These are phyloP conservation scores for Colletotrichum sp. DNA, from an alignment of 2,329 filamentous ascomycete genomes.

Conservation along the genomic window DNA sequence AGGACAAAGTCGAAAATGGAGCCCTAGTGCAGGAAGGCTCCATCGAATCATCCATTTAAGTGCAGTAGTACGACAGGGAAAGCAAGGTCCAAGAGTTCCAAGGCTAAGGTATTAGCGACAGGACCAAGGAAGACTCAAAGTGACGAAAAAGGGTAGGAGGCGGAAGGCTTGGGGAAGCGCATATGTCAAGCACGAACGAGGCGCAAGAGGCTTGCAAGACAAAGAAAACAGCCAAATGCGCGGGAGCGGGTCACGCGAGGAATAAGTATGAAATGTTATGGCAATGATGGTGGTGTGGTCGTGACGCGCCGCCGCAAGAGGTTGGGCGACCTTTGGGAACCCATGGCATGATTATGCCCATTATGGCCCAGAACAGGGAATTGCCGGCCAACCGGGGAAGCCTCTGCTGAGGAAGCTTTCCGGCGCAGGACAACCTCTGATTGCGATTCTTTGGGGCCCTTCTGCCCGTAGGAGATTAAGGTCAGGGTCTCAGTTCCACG, in stretches of 20 bases:
- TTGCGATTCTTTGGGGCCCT: background rate
- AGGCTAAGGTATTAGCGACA: background rate
- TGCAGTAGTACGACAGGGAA: background rate
- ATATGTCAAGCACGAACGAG: background rate
- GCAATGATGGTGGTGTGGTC: conserved; percentile 21
- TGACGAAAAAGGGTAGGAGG: conserved; percentile 15
- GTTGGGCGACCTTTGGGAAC: conserved; percentile 20
- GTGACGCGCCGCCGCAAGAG: conserved; percentile 18
- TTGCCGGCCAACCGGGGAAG: conserved; percentile 3
- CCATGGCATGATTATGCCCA: conserved; percentile 16
- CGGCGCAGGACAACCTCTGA: conserved; percentile 5
- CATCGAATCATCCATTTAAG: conserved; percentile 5
- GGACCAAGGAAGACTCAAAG: background rate
- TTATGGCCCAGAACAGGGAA: conserved; percentile 9
- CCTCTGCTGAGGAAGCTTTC: conserved; percentile 2
- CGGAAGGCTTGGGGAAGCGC: background rate
- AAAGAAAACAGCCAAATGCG: background rate
- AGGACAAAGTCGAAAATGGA: conserved; percentile 4
- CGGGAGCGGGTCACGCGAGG: conserved; percentile 13
- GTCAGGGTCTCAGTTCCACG: background rate
- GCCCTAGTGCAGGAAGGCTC: conserved; percentile 20
- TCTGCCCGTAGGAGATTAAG: background rate
- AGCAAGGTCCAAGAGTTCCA: background rate
- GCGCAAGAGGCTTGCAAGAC: background rate
- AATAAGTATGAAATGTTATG: conserved; percentile 23